Evolutionary conservation across 768 basidiomycete genomes (phyloP).

Genomic region (Saitozyma sp.): DNA sequence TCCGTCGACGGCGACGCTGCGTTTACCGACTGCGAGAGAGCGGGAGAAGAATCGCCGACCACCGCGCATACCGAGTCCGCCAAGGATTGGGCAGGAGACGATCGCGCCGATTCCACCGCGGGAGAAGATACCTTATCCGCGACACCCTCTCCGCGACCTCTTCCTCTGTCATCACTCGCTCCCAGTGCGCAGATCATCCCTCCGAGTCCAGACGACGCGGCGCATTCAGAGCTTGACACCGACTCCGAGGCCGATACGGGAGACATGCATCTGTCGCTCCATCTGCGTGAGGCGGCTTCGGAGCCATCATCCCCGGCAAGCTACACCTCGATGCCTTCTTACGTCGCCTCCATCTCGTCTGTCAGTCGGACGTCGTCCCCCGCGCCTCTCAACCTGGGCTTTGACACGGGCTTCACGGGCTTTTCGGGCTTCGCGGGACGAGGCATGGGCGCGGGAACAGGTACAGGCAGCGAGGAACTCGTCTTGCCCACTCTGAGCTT

Average conservation of each 20-base stretch:
- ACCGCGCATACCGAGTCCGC: no score
- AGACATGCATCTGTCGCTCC: no score
- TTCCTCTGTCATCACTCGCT: no score
- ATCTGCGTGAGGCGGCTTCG: conserved; percentile 6
- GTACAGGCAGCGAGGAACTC: conserved; percentile 18
- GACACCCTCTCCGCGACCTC: no score
- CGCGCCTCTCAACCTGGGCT: neutral
- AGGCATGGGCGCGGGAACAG: neutral
- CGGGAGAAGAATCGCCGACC: neutral
- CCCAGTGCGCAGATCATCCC: no score
- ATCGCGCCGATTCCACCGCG: no score
- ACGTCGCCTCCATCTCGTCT: conserved; percentile 27
- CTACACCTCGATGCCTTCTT: conserved; percentile 26
- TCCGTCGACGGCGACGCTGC: neutral
- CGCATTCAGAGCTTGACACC: no score
- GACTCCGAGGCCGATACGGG: no score
- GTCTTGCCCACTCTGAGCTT: conserved; percentile 38
- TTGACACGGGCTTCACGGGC: neutral
- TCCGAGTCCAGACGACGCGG: no score
- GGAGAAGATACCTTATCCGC: no score
- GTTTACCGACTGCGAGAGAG: neutral
- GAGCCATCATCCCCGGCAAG: conserved; percentile 35
- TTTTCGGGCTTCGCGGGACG: neutral
- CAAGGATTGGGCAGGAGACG: no score
- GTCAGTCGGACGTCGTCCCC: conserved; percentile 24